These are phyloP conservation scores for Aspergillus brunneoviolaceus DNA, from an alignment of 2,329 filamentous ascomycete genomes.

Conservation along the genomic window DNA sequence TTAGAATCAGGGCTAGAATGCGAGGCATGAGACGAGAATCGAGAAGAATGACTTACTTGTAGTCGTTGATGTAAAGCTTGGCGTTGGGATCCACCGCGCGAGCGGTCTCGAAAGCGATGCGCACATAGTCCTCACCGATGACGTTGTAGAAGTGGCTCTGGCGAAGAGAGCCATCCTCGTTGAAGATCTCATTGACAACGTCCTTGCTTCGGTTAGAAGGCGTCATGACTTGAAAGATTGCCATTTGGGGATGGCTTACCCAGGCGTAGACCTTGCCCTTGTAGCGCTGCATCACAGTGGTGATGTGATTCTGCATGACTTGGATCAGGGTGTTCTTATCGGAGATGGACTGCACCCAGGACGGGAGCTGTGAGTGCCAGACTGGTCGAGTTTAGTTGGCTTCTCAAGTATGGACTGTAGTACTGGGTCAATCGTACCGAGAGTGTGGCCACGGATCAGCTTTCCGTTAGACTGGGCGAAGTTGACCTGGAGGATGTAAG, in stretches of 20 bases:
- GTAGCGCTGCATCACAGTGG: conserved; percentile 34
- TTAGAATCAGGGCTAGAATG: background rate
- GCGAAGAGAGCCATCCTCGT: conserved; percentile 60
- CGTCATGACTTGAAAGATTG: too few relatives aligned
- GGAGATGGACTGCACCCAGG: conserved; percentile 50
- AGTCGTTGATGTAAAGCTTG: conserved; percentile 75
- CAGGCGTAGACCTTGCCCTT: conserved; percentile 39
- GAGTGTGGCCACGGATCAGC: conserved; percentile 62
- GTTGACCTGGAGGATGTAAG: conserved; percentile 29
- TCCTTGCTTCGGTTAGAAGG: conserved; percentile 20
- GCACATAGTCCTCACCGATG: conserved; percentile 68
- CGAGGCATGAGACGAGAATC: too few relatives aligned
- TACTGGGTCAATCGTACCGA: conserved; percentile 46
- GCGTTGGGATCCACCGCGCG: conserved; percentile 64
- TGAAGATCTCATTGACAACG: conserved; percentile 37
- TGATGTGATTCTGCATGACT: conserved; percentile 51
- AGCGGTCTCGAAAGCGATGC: conserved; percentile 68
- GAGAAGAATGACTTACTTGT: conserved; percentile 37
- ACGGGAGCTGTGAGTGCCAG: conserved; percentile 43
- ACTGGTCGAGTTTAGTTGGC: conserved; percentile 14
- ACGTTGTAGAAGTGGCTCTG: conserved; percentile 64
- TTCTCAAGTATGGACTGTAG: conserved; percentile 25
- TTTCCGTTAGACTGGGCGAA: conserved; percentile 41
- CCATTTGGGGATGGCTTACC: conserved; percentile 18
- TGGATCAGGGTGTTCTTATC: conserved; percentile 50